Conservation (phyloP, 805 yeast genomes). For the Metschnikowia borealis region DNA sequence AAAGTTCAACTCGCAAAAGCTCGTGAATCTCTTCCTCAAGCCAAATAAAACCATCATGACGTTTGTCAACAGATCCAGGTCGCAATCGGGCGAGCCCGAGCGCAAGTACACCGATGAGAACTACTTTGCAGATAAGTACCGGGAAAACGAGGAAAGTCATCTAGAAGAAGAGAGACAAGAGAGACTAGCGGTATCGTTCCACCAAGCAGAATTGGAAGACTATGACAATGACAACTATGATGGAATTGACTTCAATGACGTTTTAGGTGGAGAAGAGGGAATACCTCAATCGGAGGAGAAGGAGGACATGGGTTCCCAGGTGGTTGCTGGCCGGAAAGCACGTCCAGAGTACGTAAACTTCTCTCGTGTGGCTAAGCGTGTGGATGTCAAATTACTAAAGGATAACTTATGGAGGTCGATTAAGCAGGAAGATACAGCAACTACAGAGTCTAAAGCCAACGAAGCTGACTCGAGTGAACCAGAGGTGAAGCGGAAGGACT, state of each 20-base stretch:
- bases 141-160: conserved; percentile 24
- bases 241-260: conserved; percentile 43
- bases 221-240: conserved; percentile 35
- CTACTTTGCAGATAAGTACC: conserved; percentile 67
- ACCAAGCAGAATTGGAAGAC: conserved; percentile 41
- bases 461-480: conserved; percentile 15
- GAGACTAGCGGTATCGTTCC: conserved; percentile 33
- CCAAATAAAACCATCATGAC: conserved; percentile 47
- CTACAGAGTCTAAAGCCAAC: conserved; percentile 3
- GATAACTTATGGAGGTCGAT: conserved; percentile 70
- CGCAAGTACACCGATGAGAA: conserved; percentile 53
- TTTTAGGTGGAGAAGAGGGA: conserved; percentile 27
- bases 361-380: conserved; percentile 72
- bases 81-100: conserved; percentile 10
- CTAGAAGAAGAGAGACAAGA: conserved; percentile 32
- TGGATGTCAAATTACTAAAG: conserved; percentile 69
- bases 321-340: conserved; percentile 22
- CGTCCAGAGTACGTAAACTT: conserved; percentile 48
- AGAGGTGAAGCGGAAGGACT: conserved; percentile 33
- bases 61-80: conserved; percentile 9
- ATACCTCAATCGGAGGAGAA: conserved; percentile 11
- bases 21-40: conserved; percentile 65
- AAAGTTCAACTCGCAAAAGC: conserved; percentile 63
- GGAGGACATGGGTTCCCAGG: conserved; percentile 16
- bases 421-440: conserved; percentile 19